Percentiles rank a stretch among this genome's conserved stretches.
Evolutionary conservation across 139 green algal species (phyloP).

Genomic region (Chlorella sp.): DNA sequence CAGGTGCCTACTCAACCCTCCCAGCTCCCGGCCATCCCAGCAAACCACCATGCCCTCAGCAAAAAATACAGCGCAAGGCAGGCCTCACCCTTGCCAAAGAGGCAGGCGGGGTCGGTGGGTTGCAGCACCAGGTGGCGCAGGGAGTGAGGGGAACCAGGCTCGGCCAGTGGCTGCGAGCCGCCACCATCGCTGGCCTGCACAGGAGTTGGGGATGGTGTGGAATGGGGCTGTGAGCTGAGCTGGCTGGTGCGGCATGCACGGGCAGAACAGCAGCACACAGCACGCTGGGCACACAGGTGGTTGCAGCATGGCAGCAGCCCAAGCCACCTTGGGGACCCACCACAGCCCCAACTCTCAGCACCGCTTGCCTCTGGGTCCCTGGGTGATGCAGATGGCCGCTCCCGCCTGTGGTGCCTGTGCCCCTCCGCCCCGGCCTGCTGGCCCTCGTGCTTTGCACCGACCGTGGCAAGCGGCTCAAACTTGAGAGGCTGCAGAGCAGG

Average conservation of each 20-base stretch:
- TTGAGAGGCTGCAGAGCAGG: not conserved
- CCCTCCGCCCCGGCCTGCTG: not conserved
- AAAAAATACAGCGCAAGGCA: too few relatives aligned
- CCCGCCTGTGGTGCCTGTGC: not conserved
- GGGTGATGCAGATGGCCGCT: constrained; percentile 18
- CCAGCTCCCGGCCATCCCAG: too few relatives aligned
- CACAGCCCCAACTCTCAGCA: too few relatives aligned
- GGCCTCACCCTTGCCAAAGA: constrained; percentile 21
- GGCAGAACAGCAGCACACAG: too few relatives aligned
- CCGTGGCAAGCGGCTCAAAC: not conserved
- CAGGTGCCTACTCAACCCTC: too few relatives aligned
- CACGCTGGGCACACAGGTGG: too few relatives aligned
- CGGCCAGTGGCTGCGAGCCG: not conserved
- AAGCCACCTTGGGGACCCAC: too few relatives aligned
- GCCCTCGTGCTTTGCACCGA: not conserved
- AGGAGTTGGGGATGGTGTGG: not conserved
- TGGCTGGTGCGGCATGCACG: too few relatives aligned
- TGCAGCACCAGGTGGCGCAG: constrained; percentile 42
- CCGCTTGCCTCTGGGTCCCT: too few relatives aligned
- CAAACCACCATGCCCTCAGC: too few relatives aligned
- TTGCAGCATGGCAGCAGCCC: too few relatives aligned
- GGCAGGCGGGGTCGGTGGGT: constrained; percentile 12
- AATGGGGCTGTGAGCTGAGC: too few relatives aligned
- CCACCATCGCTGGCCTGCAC: not conserved
- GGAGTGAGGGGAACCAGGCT: constrained; percentile 12